Evolutionary conservation across 2,329 filamentous ascomycete species (phyloP), one percentile per base, ranked within the genome.

Genomic region (Ceratocystis diversiconidia): DNA sequence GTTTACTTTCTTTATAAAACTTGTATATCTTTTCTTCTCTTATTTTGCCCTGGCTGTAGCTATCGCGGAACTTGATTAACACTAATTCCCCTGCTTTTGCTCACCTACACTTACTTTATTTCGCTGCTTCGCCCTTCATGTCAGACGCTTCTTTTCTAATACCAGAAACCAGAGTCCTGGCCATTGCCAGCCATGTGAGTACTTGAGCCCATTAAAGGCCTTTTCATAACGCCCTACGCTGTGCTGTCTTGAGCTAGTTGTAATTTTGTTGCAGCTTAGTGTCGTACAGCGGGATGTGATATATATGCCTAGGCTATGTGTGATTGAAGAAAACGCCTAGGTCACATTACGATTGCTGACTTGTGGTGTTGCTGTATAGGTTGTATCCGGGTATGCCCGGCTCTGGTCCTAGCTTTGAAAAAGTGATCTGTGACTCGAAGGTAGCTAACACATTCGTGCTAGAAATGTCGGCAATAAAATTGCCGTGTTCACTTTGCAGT

Each of bases 391-490:
- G 76, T 78, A 70, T 70, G 73, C 69, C 28, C 43, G 15, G 50
- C 7, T 17, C 12, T 41, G 28, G 15, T 12, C 36, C n/a, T 10
- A 19, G 19, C 32, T 43, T 32, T 61, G 22, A 52, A 22, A 12
- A 52, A 6, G 4, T 6, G 41, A 17, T 25, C 28, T 2, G 28
- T n/a, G 10, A n/a, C 15, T n/a, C 17, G 4, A 17, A 7, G 19
- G 28, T n/a, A 30, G 55, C 25, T 59, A 59, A 59, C 55, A 10
- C 19, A 30, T 30, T 8, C 2, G 25, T 48, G 3, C 48, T 6
- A 67, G 94, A 74, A 92, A 96, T 81, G 94, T 99, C 70, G 94
- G 94, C 63, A 99, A 99, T 75, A 96, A 92, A 72, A 96, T 99
- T 80, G 92, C 92, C 52, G 91, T 91, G 1, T 95, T 96, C 73